These are phyloP conservation scores for Psilocybe mexicana DNA, from an alignment of 1,284 basidiomycete species.

Conservation along the genomic window DNA sequence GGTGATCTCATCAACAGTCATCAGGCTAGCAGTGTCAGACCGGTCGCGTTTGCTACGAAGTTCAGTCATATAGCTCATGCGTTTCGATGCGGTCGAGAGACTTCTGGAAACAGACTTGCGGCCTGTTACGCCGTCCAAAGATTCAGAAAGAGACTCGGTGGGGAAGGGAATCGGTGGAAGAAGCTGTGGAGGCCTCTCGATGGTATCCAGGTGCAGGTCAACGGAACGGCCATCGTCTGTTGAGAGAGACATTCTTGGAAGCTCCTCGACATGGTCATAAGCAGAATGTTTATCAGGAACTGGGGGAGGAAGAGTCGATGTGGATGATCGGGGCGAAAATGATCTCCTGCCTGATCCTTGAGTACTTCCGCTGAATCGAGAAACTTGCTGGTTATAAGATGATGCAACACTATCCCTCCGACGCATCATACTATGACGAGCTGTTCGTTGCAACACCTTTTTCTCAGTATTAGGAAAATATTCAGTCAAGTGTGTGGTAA, in stretches of 20 bases:
- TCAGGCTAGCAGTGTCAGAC: slow-evolving; percentile 87
- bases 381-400: slow-evolving; percentile 38
- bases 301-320: slow-evolving; percentile 48
- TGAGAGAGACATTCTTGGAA: slow-evolving; percentile 74
- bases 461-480: slow-evolving; percentile 96
- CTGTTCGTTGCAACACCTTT: slow-evolving; percentile 83
- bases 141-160: slow-evolving; percentile 76
- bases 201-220: slow-evolving; percentile 52
- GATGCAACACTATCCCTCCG: slow-evolving; percentile 50
- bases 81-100: slow-evolving; percentile 59
- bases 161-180: slow-evolving; percentile 83
- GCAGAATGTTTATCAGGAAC: slow-evolving; percentile 40
- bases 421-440: slow-evolving; percentile 82
- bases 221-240: slow-evolving; percentile 64
- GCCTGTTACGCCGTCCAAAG: slow-evolving; percentile 59
- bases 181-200: slow-evolving; percentile 53
- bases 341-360: slow-evolving; percentile 49
- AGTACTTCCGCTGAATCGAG: slow-evolving; percentile 56
- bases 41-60: slow-evolving; percentile 78
- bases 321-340: slow-evolving; percentile 48
- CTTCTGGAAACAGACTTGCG: slow-evolving; percentile 36
- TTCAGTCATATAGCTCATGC: slow-evolving; percentile 79
- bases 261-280: slow-evolving; percentile 30
- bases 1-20: slow-evolving; percentile 98
- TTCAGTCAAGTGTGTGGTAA: slow-evolving; percentile 93